A percentile compares a stretch with the other conserved stretches of the same genome.
Conservation (phyloP, 2,329 filamentous ascomycete species). For the Pleochaeta shiraiana region DNA sequence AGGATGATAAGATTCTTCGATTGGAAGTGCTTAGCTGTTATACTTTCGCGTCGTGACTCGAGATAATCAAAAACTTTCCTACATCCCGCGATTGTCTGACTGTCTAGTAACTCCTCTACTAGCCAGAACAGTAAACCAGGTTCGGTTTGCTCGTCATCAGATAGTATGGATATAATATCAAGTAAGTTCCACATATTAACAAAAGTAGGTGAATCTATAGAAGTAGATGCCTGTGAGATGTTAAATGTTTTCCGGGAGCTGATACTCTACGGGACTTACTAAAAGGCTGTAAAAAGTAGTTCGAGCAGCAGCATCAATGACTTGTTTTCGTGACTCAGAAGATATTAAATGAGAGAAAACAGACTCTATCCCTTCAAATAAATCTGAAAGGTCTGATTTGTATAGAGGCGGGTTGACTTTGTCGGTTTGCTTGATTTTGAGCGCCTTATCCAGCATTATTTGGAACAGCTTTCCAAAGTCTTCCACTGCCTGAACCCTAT, state of each 20-base stretch:
- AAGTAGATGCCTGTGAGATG: constrained; percentile 39
- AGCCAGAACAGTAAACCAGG: constrained; percentile 72
- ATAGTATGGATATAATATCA: constrained; percentile 74
- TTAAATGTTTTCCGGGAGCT: no score
- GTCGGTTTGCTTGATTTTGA: constrained; percentile 32
- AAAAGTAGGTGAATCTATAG: constrained; percentile 59
- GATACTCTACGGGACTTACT: no score
- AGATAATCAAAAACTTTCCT: constrained; percentile 85
- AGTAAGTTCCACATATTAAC: constrained; percentile 82
- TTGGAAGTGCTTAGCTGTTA: constrained; percentile 60
- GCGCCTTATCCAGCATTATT: constrained; percentile 35
- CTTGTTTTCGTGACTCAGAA: constrained; percentile 21
- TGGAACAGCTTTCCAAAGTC: constrained; percentile 31
- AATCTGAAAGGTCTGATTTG: constrained; percentile 38
- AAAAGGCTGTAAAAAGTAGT: constrained; percentile 60
- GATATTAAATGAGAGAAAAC: constrained; percentile 18
- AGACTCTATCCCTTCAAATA: constrained; percentile 24
- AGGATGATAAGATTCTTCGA: constrained; percentile 77
- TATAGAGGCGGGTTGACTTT: constrained; percentile 54
- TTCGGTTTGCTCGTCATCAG: constrained; percentile 59
- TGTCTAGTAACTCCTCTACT: constrained; percentile 86
- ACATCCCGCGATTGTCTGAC: constrained; percentile 83
- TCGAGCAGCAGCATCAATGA: constrained; percentile 67
- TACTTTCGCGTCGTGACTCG: constrained; percentile 74
- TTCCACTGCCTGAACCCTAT: constrained; percentile 30